Conservation (phyloP, 352 stramenopile species). For the Phytophthora pinifolia region DNA sequence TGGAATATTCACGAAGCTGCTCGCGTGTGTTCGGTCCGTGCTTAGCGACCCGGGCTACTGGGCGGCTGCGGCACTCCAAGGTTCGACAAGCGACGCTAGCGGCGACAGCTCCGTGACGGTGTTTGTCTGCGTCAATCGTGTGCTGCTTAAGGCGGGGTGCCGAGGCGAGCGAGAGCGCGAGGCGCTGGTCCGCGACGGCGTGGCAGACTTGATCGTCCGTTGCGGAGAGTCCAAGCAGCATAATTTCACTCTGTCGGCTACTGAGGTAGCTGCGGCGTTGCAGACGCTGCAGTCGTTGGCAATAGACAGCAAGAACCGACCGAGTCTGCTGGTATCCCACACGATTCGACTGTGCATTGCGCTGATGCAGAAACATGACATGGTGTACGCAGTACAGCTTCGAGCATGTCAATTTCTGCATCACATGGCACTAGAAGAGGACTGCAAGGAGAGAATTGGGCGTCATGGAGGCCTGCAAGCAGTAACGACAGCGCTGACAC, state of each 20-base stretch:
- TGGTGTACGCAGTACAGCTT: conserved; percentile 39
- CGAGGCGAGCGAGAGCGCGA: conserved; percentile 54
- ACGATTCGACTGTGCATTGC: conserved; percentile 33
- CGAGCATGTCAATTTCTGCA: conserved; percentile 69
- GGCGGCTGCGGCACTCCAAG: neutral
- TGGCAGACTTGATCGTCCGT: conserved; percentile 38
- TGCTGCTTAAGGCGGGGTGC: conserved; percentile 42
- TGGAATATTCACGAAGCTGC: conserved; percentile 38
- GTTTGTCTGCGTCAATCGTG: conserved; percentile 42
- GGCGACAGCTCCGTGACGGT: conserved; percentile 30
- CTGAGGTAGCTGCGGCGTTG: conserved; percentile 27
- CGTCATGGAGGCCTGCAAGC: conserved; percentile 30
- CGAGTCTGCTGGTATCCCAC: conserved; percentile 30
- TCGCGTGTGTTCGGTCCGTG: conserved; percentile 41
- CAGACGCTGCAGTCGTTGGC: conserved; percentile 55
- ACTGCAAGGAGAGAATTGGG: conserved; percentile 48
- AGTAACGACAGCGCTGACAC: conserved; percentile 35
- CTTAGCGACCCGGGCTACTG: conserved; percentile 36
- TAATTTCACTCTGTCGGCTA: conserved; percentile 13
- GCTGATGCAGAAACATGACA: conserved; percentile 36
- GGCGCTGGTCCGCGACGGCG: conserved; percentile 38
- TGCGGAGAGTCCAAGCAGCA: conserved; percentile 21
- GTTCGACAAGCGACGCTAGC: neutral
- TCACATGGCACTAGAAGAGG: conserved; percentile 64
- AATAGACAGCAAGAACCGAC: conserved; percentile 39